phyloP scores from a whole-genome alignment of 495 filamentous ascomycete species.

The Lasiosphaeria hispida region DNA sequence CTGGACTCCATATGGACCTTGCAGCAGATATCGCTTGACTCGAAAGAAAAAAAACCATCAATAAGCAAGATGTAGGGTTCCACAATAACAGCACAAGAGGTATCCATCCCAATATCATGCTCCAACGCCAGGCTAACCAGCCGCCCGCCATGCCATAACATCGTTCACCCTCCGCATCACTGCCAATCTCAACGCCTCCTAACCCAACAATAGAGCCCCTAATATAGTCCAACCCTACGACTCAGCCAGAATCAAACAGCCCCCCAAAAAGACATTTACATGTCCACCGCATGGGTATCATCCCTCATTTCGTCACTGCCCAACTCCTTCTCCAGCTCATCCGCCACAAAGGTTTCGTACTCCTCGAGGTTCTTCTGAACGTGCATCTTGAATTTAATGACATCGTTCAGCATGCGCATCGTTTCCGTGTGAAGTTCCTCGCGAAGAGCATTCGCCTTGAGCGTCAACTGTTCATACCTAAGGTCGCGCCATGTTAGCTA shows the following conservation, averaged over 20 bases:
- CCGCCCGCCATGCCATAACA: constrained; percentile 1
- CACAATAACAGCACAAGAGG: constrained; percentile 71
- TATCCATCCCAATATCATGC: not conserved
- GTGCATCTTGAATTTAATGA: constrained; percentile 98
- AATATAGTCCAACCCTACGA: not conserved
- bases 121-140: constrained; percentile 1
- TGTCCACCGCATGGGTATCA: constrained; percentile 26
- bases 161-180: not conserved
- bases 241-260: not conserved
- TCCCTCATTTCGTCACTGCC: constrained; percentile 47
- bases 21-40: too few relatives aligned
- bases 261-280: not conserved
- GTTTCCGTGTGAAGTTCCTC: constrained; percentile 96
- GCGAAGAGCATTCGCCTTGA: constrained; percentile 76
- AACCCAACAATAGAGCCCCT: not conserved
- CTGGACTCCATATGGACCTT: too few relatives aligned
- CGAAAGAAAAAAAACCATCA: too few relatives aligned
- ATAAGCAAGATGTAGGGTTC: too few relatives aligned
- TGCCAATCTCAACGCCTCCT: not conserved
- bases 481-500: constrained; percentile 17
- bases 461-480: constrained; percentile 85
- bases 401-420: constrained; percentile 92
- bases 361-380: constrained; percentile 87
- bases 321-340: constrained; percentile 84
- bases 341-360: constrained; percentile 86